Evolutionary conservation across 1,139 yeast genomes (phyloP).

Genomic region (Pichia norvegensis): DNA sequence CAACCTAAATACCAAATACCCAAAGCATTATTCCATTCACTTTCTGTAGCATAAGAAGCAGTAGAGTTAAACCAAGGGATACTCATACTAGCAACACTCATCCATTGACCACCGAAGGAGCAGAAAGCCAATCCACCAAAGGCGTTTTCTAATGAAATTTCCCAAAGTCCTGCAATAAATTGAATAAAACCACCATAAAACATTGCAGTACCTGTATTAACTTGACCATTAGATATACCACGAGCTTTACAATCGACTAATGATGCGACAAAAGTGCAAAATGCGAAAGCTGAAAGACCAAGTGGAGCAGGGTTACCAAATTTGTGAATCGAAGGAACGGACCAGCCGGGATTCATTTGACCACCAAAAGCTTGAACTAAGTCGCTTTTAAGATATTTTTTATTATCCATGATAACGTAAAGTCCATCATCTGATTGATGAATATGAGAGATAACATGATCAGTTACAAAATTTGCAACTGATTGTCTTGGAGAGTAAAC

Average conservation of each 20-base stretch:
- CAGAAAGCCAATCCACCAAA: slow-evolving; percentile 85
- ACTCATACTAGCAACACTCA: slow-evolving; percentile 60
- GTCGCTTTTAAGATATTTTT: slow-evolving; percentile 54
- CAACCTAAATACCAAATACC: slow-evolving; percentile 74
- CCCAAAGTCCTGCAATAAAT: slow-evolving; percentile 67
- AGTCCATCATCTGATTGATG: slow-evolving; percentile 32
- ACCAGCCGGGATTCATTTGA: slow-evolving; percentile 54
- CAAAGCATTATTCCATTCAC: slow-evolving; percentile 44
- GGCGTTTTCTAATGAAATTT: slow-evolving; percentile 67
- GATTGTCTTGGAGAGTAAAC: not conserved
- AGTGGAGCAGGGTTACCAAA: slow-evolving; percentile 88
- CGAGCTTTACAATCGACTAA: slow-evolving; percentile 56
- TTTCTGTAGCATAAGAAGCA: slow-evolving; percentile 35
- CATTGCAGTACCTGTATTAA: slow-evolving; percentile 65
- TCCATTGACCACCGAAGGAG: slow-evolving; percentile 88
- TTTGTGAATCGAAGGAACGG: slow-evolving; percentile 58
- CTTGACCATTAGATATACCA: slow-evolving; percentile 43
- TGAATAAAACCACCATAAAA: slow-evolving; percentile 83
- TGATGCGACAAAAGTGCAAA: slow-evolving; percentile 75
- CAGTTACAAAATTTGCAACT: not conserved
- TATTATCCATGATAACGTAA: slow-evolving; percentile 63
- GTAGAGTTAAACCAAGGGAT: slow-evolving; percentile 67
- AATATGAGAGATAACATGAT: not conserved
- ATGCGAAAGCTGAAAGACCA: slow-evolving; percentile 77
- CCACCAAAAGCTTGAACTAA: slow-evolving; percentile 67